Conservation (phyloP, 2,329 filamentous ascomycete species). For the Aspergillus udagawae region DNA sequence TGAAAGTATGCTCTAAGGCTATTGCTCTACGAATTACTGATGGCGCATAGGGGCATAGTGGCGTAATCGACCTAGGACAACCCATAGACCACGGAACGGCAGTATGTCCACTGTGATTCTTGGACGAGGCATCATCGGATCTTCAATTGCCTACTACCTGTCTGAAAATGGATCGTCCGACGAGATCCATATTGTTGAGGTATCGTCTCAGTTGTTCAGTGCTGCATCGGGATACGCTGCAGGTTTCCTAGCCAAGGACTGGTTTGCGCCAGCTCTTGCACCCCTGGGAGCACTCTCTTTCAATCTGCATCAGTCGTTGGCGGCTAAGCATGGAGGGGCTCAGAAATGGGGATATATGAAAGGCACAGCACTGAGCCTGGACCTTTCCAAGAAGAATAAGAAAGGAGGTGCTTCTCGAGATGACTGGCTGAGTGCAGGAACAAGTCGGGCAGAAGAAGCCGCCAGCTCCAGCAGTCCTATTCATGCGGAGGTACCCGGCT, state of each 20-base stretch:
- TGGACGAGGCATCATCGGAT: conserved; percentile 66
- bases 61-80: neutral
- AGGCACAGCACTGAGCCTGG: conserved; percentile 58
- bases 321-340: conserved; percentile 55
- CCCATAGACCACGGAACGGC: neutral
- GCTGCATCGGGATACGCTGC: conserved; percentile 71
- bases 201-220: conserved; percentile 59
- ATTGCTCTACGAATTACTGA: neutral
- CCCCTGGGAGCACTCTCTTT: conserved; percentile 65
- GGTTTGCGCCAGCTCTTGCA: conserved; percentile 59
- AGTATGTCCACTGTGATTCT: conserved; percentile 61
- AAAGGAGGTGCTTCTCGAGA: conserved; percentile 47
- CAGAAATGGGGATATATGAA: conserved; percentile 56
- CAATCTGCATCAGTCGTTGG: conserved; percentile 62
- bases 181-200: conserved; percentile 57
- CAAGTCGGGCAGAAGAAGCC: conserved; percentile 57
- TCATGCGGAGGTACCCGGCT: conserved; percentile 46
- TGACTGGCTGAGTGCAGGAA: conserved; percentile 64
- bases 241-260: conserved; percentile 70
- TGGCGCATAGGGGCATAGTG: neutral
- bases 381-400: conserved; percentile 33
- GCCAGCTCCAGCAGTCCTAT: conserved; percentile 34
- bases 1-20: neutral
- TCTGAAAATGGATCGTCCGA: conserved; percentile 37
- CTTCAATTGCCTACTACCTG: conserved; percentile 70